These are phyloP conservation scores for Gardenia jasminoides DNA, from an alignment of 257 asterid genomes.

Conservation along the genomic window DNA sequence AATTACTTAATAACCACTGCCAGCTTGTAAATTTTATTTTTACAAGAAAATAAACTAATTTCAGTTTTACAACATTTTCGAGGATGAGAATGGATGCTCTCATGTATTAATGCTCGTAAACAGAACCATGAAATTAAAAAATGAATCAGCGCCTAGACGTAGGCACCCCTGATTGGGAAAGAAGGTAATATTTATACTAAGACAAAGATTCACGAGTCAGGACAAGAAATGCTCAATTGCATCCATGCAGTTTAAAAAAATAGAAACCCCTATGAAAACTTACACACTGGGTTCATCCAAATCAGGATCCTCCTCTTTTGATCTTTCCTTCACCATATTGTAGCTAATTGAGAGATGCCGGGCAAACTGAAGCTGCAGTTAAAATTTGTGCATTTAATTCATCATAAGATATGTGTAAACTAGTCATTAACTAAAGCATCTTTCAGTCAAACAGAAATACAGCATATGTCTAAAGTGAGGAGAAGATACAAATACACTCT, in stretches of 20 bases:
- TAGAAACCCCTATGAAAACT: slow-evolving; percentile 23
- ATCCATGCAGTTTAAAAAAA: neutral
- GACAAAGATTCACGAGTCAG: neutral
- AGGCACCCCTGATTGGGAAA: neutral
- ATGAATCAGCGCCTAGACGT: neutral
- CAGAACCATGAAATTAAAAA: neutral
- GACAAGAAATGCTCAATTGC: neutral
- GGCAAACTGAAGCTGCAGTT: slow-evolving; percentile 68
- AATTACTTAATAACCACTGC: neutral
- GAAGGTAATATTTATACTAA: too few species aligned
- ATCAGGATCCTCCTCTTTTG: slow-evolving; percentile 26
- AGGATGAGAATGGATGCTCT: neutral
- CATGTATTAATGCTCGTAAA: neutral
- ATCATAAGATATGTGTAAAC: neutral
- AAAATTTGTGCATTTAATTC: neutral
- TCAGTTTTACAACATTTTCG: neutral
- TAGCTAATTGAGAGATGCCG: slow-evolving; percentile 48
- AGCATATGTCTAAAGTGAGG: neutral
- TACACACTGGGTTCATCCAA: slow-evolving; percentile 38
- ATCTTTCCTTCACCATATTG: slow-evolving; percentile 38
- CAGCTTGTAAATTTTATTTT: too few species aligned
- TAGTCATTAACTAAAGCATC: neutral
- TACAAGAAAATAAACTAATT: neutral
- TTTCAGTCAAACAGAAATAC: neutral
- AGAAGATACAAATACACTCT: neutral